phyloP scores from a whole-genome alignment of 2,329 filamentous ascomycete species.

The Penicillium sp. region DNA sequence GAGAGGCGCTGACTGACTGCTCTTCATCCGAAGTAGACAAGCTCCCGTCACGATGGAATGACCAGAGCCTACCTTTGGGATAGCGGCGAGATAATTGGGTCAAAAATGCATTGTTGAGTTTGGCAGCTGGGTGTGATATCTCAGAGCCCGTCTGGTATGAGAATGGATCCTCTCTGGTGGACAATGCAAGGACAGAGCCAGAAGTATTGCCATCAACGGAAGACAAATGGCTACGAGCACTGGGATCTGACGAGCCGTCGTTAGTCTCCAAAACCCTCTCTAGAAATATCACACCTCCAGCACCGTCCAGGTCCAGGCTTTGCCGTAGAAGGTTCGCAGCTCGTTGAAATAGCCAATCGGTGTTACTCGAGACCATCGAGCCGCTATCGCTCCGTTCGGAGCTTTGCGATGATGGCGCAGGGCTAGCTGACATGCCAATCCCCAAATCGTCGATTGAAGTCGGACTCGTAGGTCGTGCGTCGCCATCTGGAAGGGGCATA shows the following conservation, averaged over 20 bases:
- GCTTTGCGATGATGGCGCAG: background rate
- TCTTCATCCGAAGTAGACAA: background rate
- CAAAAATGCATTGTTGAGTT: background rate
- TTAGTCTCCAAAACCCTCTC: constrained; percentile 16
- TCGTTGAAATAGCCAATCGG: constrained; percentile 40
- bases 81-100: background rate
- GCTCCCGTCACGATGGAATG: background rate
- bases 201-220: background rate
- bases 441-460: background rate
- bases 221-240: background rate
- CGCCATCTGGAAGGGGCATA: background rate
- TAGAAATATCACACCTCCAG: constrained; percentile 47
- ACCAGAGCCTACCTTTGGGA: background rate
- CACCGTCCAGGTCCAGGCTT: constrained; percentile 42
- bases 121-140: background rate
- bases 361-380: constrained; percentile 12
- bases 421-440: background rate
- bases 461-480: background rate
- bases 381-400: background rate
- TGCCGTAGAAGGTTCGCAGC: constrained; percentile 49
- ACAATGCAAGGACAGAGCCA: background rate
- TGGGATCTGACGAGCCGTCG: no score
- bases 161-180: background rate
- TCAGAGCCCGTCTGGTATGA: background rate
- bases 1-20: background rate